phyloP scores from a whole-genome alignment of 495 filamentous ascomycete genomes.

The Podospora didyma region DNA sequence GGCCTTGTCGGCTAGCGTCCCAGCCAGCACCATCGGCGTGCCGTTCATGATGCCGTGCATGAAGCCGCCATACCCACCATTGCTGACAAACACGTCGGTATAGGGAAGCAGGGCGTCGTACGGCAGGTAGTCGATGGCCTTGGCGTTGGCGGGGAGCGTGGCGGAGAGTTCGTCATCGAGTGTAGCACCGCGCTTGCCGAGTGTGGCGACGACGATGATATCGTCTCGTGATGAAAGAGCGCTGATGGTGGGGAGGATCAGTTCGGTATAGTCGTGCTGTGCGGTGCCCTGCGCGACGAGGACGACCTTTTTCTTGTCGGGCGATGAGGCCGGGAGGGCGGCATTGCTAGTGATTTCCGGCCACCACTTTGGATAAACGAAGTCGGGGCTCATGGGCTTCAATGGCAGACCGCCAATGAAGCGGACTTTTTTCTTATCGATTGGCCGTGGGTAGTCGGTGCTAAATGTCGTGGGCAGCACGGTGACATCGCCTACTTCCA shows the following conservation, averaged over 20 bases:
- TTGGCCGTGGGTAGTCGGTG: slow-evolving; percentile 10
- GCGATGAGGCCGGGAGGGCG: slow-evolving; percentile 5
- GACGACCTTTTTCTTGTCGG: slow-evolving; percentile 26
- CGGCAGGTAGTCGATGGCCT: slow-evolving; percentile 31
- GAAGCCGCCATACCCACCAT: slow-evolving; percentile 38
- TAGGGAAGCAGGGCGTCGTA: slow-evolving; percentile 34
- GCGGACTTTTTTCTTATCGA: background rate
- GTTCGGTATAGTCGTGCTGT: slow-evolving; percentile 23
- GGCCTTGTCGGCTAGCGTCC: slow-evolving; percentile 34
- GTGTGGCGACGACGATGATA: slow-evolving; percentile 30
- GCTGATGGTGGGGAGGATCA: slow-evolving; percentile 33
- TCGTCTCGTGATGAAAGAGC: slow-evolving; percentile 21
- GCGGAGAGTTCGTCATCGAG: background rate
- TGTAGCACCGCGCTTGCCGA: slow-evolving; percentile 22
- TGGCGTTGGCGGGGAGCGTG: slow-evolving; percentile 26
- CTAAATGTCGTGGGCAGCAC: slow-evolving; percentile 29
- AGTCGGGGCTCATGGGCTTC: slow-evolving; percentile 7
- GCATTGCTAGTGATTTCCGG: slow-evolving; percentile 16
- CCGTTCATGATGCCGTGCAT: slow-evolving; percentile 36
- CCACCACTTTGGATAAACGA: slow-evolving; percentile 25
- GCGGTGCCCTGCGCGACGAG: slow-evolving; percentile 38
- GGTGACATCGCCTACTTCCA: slow-evolving; percentile 29
- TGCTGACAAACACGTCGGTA: slow-evolving; percentile 34
- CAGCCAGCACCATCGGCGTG: slow-evolving; percentile 37
- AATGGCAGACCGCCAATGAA: slow-evolving; percentile 16